A percentile compares a stretch with the other conserved stretches of the same genome.
Conservation (phyloP, 169 alveolate genomes). For the Cyclospora cayetanensis region DNA sequence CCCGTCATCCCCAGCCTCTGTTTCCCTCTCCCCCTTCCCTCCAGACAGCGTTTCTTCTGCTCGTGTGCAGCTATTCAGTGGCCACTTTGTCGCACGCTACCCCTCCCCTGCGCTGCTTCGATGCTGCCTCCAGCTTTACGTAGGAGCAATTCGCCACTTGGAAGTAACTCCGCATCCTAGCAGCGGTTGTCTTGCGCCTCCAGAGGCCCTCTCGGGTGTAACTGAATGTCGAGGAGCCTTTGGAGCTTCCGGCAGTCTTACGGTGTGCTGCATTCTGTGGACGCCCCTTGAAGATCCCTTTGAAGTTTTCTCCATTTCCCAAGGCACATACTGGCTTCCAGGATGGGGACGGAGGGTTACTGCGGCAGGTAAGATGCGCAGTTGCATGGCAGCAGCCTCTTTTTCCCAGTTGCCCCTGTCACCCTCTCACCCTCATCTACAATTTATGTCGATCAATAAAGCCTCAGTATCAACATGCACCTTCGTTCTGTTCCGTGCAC, state of each 20-base stretch:
- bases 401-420: neutral
- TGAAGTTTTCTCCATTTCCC: slow-evolving; percentile 63
- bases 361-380: slow-evolving; percentile 62
- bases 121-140: neutral
- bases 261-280: slow-evolving; percentile 59
- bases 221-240: neutral
- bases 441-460: no score
- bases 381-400: neutral
- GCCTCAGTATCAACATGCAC: no score
- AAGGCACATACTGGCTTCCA: slow-evolving; percentile 67
- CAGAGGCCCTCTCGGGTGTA: neutral
- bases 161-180: neutral
- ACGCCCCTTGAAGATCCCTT: slow-evolving; percentile 71
- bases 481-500: no score
- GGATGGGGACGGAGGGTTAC: slow-evolving; percentile 70
- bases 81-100: no score
- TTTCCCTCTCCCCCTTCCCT: no score
- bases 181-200: neutral
- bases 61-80: no score
- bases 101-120: no score
- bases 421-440: no score
- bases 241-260: neutral
- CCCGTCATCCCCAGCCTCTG: no score
- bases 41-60: no score
- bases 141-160: neutral